Percentiles rank a stretch among this genome's conserved stretches.
These are phyloP conservation scores for Miscanthus sacchariflorus DNA, from an alignment of 202 grass and related monocot species.

Conservation along the genomic window DNA sequence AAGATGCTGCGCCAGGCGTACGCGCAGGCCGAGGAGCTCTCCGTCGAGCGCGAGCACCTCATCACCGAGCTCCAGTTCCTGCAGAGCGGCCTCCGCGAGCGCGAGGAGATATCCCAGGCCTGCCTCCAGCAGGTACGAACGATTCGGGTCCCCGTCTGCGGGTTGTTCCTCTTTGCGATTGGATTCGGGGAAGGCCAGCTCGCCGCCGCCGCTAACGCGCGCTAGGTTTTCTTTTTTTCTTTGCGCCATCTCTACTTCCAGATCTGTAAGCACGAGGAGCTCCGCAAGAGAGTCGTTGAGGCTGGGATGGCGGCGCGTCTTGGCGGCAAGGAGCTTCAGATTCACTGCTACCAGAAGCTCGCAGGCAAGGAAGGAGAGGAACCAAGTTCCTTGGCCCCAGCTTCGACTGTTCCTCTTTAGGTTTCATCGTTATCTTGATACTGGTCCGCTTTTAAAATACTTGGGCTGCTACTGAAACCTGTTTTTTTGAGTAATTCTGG, in stretches of 20 bases:
- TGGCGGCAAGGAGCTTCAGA: slow-evolving; percentile 51
- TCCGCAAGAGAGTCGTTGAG: slow-evolving; percentile 27
- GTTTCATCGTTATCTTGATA: too few relatives aligned
- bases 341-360: slow-evolving; percentile 35
- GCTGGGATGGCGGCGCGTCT: slow-evolving; percentile 46
- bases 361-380: slow-evolving; percentile 47
- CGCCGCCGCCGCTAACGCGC: neutral
- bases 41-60: slow-evolving; percentile 39
- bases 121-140: neutral
- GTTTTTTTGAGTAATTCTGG: too few relatives aligned
- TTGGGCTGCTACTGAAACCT: too few relatives aligned
- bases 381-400: neutral
- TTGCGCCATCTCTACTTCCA: slow-evolving; percentile 4
- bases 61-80: slow-evolving; percentile 43
- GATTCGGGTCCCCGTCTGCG: neutral
- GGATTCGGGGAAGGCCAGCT: neutral
- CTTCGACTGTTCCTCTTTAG: too few relatives aligned
- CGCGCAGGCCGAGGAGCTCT: slow-evolving; percentile 33
- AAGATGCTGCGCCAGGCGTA: slow-evolving; percentile 52
- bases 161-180: neutral
- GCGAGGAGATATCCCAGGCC: neutral
- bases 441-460: too few relatives aligned
- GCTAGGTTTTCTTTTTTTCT: slow-evolving; percentile 20
- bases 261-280: slow-evolving; percentile 48
- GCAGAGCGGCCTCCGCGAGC: slow-evolving; percentile 1